Percentiles rank a stretch among this genome's conserved stretches.
Conservation (phyloP, 2,329 filamentous ascomycete genomes). For the Neodidymelliopsis sp. region DNA sequence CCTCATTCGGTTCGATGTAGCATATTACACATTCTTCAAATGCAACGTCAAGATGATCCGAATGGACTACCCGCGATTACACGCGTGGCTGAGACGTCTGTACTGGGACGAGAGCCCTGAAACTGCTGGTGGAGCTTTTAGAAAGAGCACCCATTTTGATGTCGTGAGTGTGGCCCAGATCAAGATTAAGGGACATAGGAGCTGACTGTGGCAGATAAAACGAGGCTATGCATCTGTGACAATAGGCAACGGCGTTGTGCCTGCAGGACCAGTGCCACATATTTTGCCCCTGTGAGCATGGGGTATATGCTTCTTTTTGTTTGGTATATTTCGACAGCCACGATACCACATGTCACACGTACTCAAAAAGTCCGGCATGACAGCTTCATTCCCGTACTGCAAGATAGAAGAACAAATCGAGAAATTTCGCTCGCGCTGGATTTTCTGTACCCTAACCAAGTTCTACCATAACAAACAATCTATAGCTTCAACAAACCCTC, state of each 20-base stretch:
- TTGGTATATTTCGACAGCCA: no score
- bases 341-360: no score
- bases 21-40: slow-evolving; percentile 66
- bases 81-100: slow-evolving; percentile 79
- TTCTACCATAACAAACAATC: no score
- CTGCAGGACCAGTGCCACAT: slow-evolving; percentile 28
- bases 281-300: slow-evolving; percentile 33
- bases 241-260: slow-evolving; percentile 33
- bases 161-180: slow-evolving; percentile 14
- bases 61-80: slow-evolving; percentile 79
- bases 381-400: no score
- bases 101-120: slow-evolving; percentile 72
- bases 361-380: no score
- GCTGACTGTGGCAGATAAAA: slow-evolving; percentile 36
- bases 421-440: no score
- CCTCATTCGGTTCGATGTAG: slow-evolving; percentile 65
- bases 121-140: slow-evolving; percentile 39
- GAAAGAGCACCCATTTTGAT: slow-evolving; percentile 39
- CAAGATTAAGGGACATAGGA: background rate
- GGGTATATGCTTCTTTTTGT: background rate
- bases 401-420: no score
- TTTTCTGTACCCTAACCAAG: no score
- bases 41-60: slow-evolving; percentile 87
- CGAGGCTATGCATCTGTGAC: slow-evolving; percentile 37
- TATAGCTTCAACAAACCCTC: no score